Base-by-base conservation (phyloP, 2,329 filamentous ascomycete genomes). In the Calonectria hawksworthii region DNA sequence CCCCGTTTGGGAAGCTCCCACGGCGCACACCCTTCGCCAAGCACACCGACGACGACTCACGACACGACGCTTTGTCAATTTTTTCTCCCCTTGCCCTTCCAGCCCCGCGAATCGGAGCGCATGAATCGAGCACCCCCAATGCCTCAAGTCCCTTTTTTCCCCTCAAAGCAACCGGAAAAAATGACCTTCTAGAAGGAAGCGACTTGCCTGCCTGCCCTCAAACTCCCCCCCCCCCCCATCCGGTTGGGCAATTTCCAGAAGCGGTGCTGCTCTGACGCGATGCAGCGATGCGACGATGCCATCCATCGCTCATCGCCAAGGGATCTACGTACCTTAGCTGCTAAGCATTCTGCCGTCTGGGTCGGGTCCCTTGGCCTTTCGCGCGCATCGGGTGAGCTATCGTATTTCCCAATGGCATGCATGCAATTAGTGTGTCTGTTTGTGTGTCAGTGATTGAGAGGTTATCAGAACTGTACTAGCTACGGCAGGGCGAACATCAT, bases 41-140 rank as follows among this genome's bases (percentile, higher is more conserved):
- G 38, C 61, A 47, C 61, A 65, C 61, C 26, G 61, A 65, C 18
- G 26, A n/a, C n/a, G n/a, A n/a, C n/a, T n/a, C n/a, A n/a, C n/a
- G n/a, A n/a, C n/a, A n/a, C n/a, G n/a, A 30, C 51, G 51, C 51
- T 54, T 54, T 18, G 51, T n/a, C n/a, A n/a, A n/a, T 28, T 11
- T 16, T n/a, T 47, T 47, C n/a, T 21, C 8, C 18, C 54, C 36
- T n/a, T 10, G 13, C 16, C 56, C 23, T 56, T 14, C 30, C 56
- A 61, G 28, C 36, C 61, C 61, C 61, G 28, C 61, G 61, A 65
- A 65, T 44, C 61, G 38, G 61, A 50, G 61, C 61, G 18, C 61
- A 26, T 65, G 23, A 65, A 44, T 65, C 38, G 28, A 23, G 38
- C 36, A 18, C 21, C 14, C 21, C 14, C n/a, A 13, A 28, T 38